phyloP scores from a whole-genome alignment of 1,284 basidiomycete genomes.

The Ceratobasidium sp. region DNA sequence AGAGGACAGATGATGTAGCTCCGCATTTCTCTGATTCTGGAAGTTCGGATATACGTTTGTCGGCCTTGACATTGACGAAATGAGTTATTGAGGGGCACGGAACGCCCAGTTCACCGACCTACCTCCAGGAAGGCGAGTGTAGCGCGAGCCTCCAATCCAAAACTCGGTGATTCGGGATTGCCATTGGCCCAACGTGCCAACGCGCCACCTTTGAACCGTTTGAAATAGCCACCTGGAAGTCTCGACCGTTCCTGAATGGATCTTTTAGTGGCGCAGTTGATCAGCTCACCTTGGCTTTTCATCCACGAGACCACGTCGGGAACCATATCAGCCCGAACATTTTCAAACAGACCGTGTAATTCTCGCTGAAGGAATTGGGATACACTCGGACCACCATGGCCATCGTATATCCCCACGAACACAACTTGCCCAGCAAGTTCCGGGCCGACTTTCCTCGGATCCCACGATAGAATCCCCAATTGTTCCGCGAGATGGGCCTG shows the following conservation, averaged over 20 bases:
- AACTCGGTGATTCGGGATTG: constrained; percentile 59
- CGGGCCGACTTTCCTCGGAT: constrained; percentile 70
- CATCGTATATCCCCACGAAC: constrained; percentile 90
- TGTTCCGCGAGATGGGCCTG: constrained; percentile 71
- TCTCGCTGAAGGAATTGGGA: constrained; percentile 83
- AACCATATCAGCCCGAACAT: constrained; percentile 73
- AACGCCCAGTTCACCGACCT: constrained; percentile 51
- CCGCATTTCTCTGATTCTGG: constrained; percentile 70
- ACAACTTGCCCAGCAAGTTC: constrained; percentile 79
- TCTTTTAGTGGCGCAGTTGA: not conserved
- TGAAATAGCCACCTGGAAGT: constrained; percentile 78
- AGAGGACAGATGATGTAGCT: constrained; percentile 89
- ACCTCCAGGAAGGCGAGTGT: constrained; percentile 90
- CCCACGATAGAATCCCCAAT: constrained; percentile 75
- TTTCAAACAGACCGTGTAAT: constrained; percentile 83
- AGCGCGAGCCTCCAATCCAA: constrained; percentile 86
- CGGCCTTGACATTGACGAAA: constrained; percentile 58
- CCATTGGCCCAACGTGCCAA: constrained; percentile 74
- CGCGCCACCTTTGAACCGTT: constrained; percentile 84
- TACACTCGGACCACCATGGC: constrained; percentile 84
- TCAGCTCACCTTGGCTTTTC: constrained; percentile 69
- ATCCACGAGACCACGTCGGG: constrained; percentile 82
- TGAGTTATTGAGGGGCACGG: not conserved
- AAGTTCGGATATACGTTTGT: constrained; percentile 73
- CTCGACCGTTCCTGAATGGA: not conserved